These are phyloP conservation scores for Citeromyces matritensis DNA, from an alignment of 805 yeast genomes.

Conservation along the genomic window DNA sequence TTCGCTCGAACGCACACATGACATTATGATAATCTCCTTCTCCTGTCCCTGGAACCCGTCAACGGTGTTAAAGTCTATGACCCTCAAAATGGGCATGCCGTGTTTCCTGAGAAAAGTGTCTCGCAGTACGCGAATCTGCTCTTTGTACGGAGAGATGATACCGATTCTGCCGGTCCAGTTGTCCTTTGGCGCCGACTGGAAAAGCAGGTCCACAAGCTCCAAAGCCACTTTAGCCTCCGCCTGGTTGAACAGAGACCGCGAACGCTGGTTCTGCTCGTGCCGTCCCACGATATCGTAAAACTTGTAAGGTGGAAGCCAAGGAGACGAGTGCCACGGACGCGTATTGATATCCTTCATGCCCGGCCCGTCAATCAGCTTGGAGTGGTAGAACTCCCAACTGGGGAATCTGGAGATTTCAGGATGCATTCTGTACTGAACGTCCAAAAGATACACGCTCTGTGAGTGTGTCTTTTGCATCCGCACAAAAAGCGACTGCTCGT, in stretches of 20 bases:
- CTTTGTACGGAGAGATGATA: constrained; percentile 88
- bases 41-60: constrained; percentile 99
- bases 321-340: constrained; percentile 54
- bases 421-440: constrained; percentile 97
- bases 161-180: constrained; percentile 69
- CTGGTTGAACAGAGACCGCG: constrained; percentile 58
- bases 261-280: constrained; percentile 48
- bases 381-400: constrained; percentile 64
- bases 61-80: constrained; percentile 82
- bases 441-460: constrained; percentile 52
- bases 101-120: constrained; percentile 38
- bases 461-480: constrained; percentile 68
- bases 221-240: constrained; percentile 64
- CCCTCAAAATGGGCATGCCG: constrained; percentile 48
- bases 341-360: constrained; percentile 43
- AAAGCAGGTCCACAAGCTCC: constrained; percentile 44
- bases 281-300: constrained; percentile 58
- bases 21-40: constrained; percentile 82
- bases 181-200: constrained; percentile 26
- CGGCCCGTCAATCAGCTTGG: constrained; percentile 63
- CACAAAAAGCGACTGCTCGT: constrained; percentile 88
- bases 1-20: constrained; percentile 85
- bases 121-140: constrained; percentile 54
- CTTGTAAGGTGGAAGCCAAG: constrained; percentile 55
- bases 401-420: constrained; percentile 85